Evolutionary conservation across 1,139 yeast species (phyloP).

Genomic region (Trichomonascaceae sp.): DNA sequence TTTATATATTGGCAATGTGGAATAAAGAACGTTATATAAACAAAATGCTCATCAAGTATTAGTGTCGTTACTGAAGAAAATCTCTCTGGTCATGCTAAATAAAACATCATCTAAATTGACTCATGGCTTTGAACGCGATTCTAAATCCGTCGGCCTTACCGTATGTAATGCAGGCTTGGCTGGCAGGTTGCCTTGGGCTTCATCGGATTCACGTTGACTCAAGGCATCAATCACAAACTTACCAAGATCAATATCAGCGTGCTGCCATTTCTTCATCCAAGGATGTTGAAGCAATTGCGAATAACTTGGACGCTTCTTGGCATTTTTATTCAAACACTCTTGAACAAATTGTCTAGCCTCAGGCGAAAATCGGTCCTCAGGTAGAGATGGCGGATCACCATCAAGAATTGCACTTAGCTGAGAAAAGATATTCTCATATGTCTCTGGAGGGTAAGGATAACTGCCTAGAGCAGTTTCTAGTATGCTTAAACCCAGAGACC

Average conservation of each 20-base stretch:
- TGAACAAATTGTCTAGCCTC: conserved; percentile 79
- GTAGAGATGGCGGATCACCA: conserved; percentile 85
- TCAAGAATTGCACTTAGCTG: conserved; percentile 95
- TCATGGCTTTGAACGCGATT: background rate
- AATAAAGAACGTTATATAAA: background rate
- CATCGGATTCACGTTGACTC: conserved; percentile 8
- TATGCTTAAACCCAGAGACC: conserved; percentile 90
- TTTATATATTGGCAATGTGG: background rate
- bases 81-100: background rate
- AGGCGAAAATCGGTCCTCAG: conserved; percentile 50
- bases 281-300: conserved; percentile 67
- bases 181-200: background rate
- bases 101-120: background rate
- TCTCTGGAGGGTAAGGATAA: conserved; percentile 94
- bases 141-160: conserved; percentile 10
- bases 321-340: conserved; percentile 74
- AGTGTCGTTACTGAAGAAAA: background rate
- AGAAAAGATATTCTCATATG: conserved; percentile 81
- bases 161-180: conserved; percentile 15
- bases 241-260: conserved; percentile 42
- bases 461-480: conserved; percentile 85
- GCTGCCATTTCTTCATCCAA: conserved; percentile 59
- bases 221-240: conserved; percentile 31
- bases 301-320: conserved; percentile 79
- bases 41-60: background rate